Evolutionary conservation across 1,284 basidiomycete species (phyloP), one percentile per base, ranked within the genome.

Genomic region (Ustilago trichophora): DNA sequence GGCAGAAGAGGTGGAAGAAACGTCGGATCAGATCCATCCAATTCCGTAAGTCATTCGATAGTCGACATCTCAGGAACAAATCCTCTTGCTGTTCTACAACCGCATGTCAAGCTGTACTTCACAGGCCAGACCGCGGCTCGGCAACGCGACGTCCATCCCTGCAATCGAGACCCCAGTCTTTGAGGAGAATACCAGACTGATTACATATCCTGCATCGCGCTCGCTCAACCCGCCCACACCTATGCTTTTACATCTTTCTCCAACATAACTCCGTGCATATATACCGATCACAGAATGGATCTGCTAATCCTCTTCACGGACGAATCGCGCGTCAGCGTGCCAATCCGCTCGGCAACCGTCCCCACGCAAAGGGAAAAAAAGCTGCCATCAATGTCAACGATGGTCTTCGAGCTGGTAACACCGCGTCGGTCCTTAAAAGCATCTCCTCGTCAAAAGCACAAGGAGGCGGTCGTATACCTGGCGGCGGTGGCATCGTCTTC

Each of bases 401-500:
- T 34, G 67, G 62, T 15, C 48, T 70, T 11, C 48, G 62, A 35
- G 45, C 67, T 5, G 67, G 56, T 27, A 70, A 70, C 26, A 52
- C 67, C 1, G 60, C 67, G 2, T 37, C 59, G 10, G 45, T 69
- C 9, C 60, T 70, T 42, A 64, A 53, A 34, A 57, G 57, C 57
- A 64, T 70, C 32, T 50, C 60, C 8, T 60, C 57, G 24, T 65
- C 67, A n/a, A 60, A 56, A 40, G 56, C 67, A 4, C 58, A 65
- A 45, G 60, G 60, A 27, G 67, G 67, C 22, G 67, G 67, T 10
- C 59, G 67, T 12, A 70, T 70, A 47, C 67, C 67, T 11, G 67
- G 67, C 38, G 62, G 67, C 1, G 67, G 67, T 22, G 62, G 56
- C 19, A 46, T 51, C 37, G 40, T 64, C 43, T 69, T 64, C 49